Evolutionary conservation across 352 stramenopile genomes (phyloP), one percentile per base, ranked within the genome.

Genomic region (Pythium diclinum): DNA sequence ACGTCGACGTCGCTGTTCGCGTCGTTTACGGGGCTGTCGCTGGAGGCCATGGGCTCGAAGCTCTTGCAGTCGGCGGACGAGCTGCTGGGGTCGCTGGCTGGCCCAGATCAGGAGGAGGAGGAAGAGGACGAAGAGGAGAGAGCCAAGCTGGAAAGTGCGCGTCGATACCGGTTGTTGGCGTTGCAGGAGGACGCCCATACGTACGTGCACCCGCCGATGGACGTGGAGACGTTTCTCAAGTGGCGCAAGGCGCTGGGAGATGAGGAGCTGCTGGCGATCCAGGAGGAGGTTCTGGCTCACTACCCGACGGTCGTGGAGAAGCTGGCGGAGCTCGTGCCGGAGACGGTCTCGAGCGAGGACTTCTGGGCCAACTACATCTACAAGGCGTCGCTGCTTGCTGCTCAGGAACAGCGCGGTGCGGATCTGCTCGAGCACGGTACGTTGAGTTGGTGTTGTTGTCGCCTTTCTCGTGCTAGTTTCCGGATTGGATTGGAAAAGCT

Each of bases 331-430:
- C 66, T 91, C 9, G 82, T 91, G 51, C 82, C 82, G 4, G 81
- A 69, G 1, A 58, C 74, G 8, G 67, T 91, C 19, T 71, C 75
- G 17, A 68, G 56, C 3, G 78, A 88, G 19, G 65, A 76, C 46
- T 91, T 91, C 42, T 91, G 82, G 82, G 61, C 69, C 0, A 75
- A 91, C 51, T 91, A 91, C 58, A 75, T 91, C 25, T 91, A 89
- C 74, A 91, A 91, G 63, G 79, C 80, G 19, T 87, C 79, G 55
- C 68, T 88, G 7, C 44, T 91, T 34, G 80, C 82, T 17, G 82
- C 82, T 3, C 82, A 91, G 56, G 80, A 91, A 59, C 71, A 89
- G 60, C 79, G 80, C 3, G 75, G 80, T 44, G 82, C 82, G 0
- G 73, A 88, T 38, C 51, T 91, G 54, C 61, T 91, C 7, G 78